These are phyloP conservation scores for Raddia distichophylla DNA, from an alignment of 176 grass and related monocot genomes.

Conservation along the genomic window DNA sequence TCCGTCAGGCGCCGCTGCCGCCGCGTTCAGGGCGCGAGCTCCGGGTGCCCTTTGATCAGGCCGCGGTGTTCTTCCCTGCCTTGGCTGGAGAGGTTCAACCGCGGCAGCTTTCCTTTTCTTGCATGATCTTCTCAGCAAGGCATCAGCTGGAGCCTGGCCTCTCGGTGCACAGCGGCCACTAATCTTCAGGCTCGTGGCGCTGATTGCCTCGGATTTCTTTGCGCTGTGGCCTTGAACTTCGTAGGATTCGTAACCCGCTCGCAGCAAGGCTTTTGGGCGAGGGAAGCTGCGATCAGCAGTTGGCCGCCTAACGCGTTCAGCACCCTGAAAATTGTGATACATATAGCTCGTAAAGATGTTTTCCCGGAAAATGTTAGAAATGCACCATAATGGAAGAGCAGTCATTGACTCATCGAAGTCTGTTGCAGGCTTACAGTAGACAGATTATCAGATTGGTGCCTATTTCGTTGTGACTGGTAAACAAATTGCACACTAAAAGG, in stretches of 20 bases:
- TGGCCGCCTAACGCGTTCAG: slow-evolving; percentile 8
- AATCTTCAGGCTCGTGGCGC: not conserved
- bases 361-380: not conserved
- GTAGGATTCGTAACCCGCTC: not conserved
- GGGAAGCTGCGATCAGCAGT: not conserved
- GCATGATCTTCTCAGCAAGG: slow-evolving; percentile 7
- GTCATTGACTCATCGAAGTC: not conserved
- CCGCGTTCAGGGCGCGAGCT: slow-evolving; percentile 16
- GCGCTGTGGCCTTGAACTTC: not conserved
- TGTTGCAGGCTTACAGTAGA: not conserved
- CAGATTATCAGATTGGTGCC: not conserved
- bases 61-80: not conserved
- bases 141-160: not conserved
- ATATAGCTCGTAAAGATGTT: not conserved
- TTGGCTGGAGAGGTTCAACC: slow-evolving; percentile 28
- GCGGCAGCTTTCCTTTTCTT: slow-evolving; percentile 53
- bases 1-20: not conserved
- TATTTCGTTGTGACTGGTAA: not conserved
- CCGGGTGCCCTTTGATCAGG: not conserved
- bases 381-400: not conserved
- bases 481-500: not conserved
- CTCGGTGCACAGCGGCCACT: not conserved
- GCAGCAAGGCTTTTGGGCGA: not conserved
- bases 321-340: slow-evolving; percentile 36
- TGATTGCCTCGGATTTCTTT: slow-evolving; percentile 10